Evolutionary conservation across 2,329 filamentous ascomycete genomes (phyloP).

Genomic region (Kalaharituber pfeilii): DNA sequence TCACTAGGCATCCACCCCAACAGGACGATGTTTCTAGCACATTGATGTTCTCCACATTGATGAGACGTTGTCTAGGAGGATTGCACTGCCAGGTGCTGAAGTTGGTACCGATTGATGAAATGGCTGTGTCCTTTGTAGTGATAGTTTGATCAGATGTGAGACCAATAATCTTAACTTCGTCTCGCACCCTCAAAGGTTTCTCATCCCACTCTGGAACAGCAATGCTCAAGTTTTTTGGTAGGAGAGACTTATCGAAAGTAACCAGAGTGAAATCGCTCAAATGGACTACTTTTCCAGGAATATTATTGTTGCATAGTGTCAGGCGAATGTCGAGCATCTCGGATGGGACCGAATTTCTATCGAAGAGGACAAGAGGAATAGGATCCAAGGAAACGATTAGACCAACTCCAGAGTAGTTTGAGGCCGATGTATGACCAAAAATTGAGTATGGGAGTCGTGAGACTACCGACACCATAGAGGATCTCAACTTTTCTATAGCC

Average conservation of each 20-base stretch:
- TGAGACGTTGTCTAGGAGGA: constrained; percentile 21
- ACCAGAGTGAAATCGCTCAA: constrained; percentile 22
- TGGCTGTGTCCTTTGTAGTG: constrained; percentile 22
- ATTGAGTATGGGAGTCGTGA: constrained; percentile 23
- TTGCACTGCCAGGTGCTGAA: constrained; percentile 24
- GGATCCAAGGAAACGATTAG: constrained; percentile 21
- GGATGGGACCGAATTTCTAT: constrained; percentile 22
- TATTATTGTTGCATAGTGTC: constrained; percentile 23
- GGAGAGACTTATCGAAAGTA: constrained; percentile 20
- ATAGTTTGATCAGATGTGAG: constrained; percentile 21
- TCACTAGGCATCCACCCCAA: constrained; percentile 22
- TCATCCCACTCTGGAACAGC: constrained; percentile 22
- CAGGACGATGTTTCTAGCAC: constrained; percentile 21
- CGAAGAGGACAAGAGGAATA: constrained; percentile 22
- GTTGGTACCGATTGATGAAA: constrained; percentile 22
- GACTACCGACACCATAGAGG: constrained; percentile 20
- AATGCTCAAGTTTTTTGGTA: constrained; percentile 18
- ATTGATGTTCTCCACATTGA: constrained; percentile 23
- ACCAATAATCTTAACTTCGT: constrained; percentile 22
- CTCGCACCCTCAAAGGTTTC: constrained; percentile 22
- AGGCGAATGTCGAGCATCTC: constrained; percentile 24
- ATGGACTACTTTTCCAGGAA: constrained; percentile 22
- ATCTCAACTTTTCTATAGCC: constrained; percentile 21
- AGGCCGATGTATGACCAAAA: constrained; percentile 22
- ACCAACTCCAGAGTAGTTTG: constrained; percentile 22